Evolutionary conservation across 495 filamentous ascomycete genomes (phyloP).

Genomic region (Cercophora sp.): DNA sequence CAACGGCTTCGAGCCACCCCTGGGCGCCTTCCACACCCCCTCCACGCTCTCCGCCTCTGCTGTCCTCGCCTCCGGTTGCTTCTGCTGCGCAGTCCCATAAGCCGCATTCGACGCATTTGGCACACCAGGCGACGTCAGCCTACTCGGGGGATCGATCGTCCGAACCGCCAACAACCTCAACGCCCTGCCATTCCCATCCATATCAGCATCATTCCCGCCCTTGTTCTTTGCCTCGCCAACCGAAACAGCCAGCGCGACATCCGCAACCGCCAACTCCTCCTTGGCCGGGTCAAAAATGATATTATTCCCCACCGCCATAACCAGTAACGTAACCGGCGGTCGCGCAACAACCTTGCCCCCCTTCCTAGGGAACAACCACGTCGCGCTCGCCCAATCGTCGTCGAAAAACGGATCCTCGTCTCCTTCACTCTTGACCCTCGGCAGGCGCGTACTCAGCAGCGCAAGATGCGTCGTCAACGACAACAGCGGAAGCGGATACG

Average conservation of each 20-base stretch:
- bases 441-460: conserved; percentile 82
- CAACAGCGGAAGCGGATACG: conserved; percentile 87
- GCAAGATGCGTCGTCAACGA: conserved; percentile 93
- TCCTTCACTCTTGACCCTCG: conserved; percentile 72
- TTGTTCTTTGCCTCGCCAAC: conserved; percentile 38
- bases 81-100: conserved; percentile 43
- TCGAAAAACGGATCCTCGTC: conserved; percentile 98
- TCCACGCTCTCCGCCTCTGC: conserved; percentile 55
- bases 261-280: conserved; percentile 89
- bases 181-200: conserved; percentile 20
- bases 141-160: conserved; percentile 61
- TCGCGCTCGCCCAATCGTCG: conserved; percentile 89
- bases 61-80: conserved; percentile 38
- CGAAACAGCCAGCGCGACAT: conserved; percentile 78
- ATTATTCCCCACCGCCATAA: conserved; percentile 79
- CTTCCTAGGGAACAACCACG: conserved; percentile 66
- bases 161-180: conserved; percentile 58
- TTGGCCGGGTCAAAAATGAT: conserved; percentile 89
- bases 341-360: conserved; percentile 27
- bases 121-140: conserved; percentile 58
- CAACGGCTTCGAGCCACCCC: conserved; percentile 68
- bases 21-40: conserved; percentile 74
- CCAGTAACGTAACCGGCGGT: conserved; percentile 84
- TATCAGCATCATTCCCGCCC: neutral
- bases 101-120: conserved; percentile 66